Evolutionary conservation across 2,329 filamentous ascomycete genomes (phyloP).

Genomic region (Rutstroemia sp.): DNA sequence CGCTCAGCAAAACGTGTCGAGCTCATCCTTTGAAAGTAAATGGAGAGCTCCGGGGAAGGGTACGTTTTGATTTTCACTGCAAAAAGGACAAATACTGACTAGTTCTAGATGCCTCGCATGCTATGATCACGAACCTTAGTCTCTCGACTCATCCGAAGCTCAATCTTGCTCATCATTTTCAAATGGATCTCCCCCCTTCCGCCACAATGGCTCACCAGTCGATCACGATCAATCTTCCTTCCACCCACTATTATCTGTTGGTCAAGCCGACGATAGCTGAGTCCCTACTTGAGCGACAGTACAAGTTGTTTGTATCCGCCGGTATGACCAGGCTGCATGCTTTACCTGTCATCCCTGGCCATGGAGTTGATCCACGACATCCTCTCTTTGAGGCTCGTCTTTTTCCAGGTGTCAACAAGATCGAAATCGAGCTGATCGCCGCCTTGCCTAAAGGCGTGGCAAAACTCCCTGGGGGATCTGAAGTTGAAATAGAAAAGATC

Average conservation of each 20-base stretch:
- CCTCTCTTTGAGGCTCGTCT: conserved; percentile 72
- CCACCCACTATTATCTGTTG: conserved; percentile 62
- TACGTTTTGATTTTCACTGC: conserved; percentile 27
- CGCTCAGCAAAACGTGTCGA: conserved; percentile 24
- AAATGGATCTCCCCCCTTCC: conserved; percentile 58
- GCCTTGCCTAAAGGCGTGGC: conserved; percentile 52
- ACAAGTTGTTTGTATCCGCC: conserved; percentile 67
- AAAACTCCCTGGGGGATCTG: conserved; percentile 48
- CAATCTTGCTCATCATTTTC: conserved; percentile 52
- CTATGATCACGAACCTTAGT: conserved; percentile 59
- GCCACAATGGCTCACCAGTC: conserved; percentile 62
- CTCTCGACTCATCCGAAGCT: conserved; percentile 63
- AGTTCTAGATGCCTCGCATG: conserved; percentile 46
- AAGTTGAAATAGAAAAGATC: conserved; percentile 71
- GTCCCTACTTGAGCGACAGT: conserved; percentile 58
- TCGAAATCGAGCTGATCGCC: conserved; percentile 72
- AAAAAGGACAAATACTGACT: conserved; percentile 17
- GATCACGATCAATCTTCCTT: conserved; percentile 61
- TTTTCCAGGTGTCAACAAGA: conserved; percentile 64
- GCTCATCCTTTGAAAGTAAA: conserved; percentile 35
- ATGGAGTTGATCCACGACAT: conserved; percentile 45
- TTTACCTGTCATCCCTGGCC: conserved; percentile 43
- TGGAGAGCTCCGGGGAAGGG: conserved; percentile 39
- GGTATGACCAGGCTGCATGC: conserved; percentile 53
- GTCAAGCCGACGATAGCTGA: conserved; percentile 60